A percentile compares a stretch with the other conserved stretches of the same genome.
Conservation (phyloP, 179 eudicot genomes). For the Patellifolia procumbens region DNA sequence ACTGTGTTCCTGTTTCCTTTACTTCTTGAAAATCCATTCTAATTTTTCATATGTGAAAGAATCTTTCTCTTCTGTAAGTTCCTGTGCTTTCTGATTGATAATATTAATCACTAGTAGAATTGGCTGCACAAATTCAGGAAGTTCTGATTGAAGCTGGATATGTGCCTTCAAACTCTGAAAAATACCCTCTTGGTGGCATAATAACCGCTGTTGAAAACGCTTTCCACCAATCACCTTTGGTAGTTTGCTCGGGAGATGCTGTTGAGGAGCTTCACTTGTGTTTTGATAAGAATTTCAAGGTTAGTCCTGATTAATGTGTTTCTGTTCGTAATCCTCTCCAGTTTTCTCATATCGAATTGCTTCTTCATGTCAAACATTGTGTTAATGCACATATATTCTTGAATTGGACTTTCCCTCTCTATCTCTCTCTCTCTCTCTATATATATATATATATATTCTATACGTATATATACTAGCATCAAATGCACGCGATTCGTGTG, state of each 20-base stretch:
- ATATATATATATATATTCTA: no score
- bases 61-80: not conserved
- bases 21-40: constrained; percentile 12
- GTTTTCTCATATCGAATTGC: not conserved
- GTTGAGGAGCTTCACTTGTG: constrained; percentile 73
- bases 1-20: not conserved
- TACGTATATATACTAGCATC: no score
- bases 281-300: constrained; percentile 86
- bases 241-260: constrained; percentile 64
- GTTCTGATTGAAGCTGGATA: constrained; percentile 80
- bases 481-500: no score
- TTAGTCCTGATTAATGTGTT: constrained; percentile 24
- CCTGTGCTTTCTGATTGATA: not conserved
- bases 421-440: no score
- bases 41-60: not conserved
- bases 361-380: not conserved
- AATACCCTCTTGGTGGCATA: constrained; percentile 83
- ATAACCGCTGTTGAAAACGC: constrained; percentile 80
- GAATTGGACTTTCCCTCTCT: no score
- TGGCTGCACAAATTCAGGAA: constrained; percentile 42
- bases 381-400: not conserved
- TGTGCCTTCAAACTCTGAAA: constrained; percentile 80
- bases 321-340: not conserved
- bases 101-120: constrained; percentile 13
- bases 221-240: constrained; percentile 67